Evolutionary conservation across 768 basidiomycete genomes (phyloP), one percentile per base, ranked within the genome.

Genomic region (Kwoniella dendrophila): DNA sequence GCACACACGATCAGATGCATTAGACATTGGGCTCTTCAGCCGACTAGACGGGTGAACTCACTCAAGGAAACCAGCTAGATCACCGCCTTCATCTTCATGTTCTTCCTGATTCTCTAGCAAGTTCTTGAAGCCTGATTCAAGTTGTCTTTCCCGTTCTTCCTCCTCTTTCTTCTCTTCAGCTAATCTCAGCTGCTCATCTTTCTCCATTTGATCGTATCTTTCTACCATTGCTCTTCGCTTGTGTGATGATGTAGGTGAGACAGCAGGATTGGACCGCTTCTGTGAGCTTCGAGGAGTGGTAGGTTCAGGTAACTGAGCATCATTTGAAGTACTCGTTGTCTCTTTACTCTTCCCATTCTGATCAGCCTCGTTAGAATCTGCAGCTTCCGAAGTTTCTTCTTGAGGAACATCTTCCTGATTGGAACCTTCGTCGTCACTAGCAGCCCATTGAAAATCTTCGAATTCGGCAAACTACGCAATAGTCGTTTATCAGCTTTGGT

Each of bases 371-470:
- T n/a, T n/a, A n/a, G n/a, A n/a, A 18, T 56, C 40, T 14, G 22
- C 11, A 20, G 18, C 49, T 50, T 34, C 14, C 32, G n/a, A 4
- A 18, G n/a, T n/a, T n/a, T n/a, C n/a, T n/a, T n/a, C n/a, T n/a
- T 8, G 36, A 38, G 18, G 36, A 38, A n/a, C 24, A 4, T 34
- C 12, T 45, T 30, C 7, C 33, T n/a, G 20, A 24, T 30, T 14
- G 40, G 44, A 11, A 29, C n/a, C 48, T 29, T 50, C 49, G 7
- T 40, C 59, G 7, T 43, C 49, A 26, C 52, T 62, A 0, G 45
- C 29, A 4, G 54, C 54, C 53, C 53, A 62, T 1, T 62, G 34
- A 47, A 44, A 62, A n/a, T 50, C 61, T 24, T 55, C 61, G 27
- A 62, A 62, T 40, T 56, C 40, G 11, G 48, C 55, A 27, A 57